These are phyloP conservation scores for Scenedesmus sp. DNA, from an alignment of 163 green algal genomes.

Conservation along the genomic window DNA sequence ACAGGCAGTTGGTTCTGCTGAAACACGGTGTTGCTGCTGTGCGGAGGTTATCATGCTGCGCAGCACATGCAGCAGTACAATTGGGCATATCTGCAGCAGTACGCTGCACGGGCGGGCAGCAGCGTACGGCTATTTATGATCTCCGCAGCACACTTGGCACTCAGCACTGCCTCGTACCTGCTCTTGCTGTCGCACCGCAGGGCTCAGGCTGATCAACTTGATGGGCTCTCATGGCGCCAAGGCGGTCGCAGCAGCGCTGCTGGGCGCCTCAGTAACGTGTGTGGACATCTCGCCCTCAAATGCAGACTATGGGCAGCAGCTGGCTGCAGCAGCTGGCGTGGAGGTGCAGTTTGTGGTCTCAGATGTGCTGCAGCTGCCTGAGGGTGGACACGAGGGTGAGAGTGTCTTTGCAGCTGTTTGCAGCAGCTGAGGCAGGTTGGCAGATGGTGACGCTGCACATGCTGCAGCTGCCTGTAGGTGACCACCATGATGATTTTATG, in stretches of 20 bases:
- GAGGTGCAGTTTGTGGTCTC: conserved; percentile 17
- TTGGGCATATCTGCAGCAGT: not conserved
- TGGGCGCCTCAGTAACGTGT: conserved; percentile 18
- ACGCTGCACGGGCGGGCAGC: not conserved
- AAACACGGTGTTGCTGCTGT: too few species aligned
- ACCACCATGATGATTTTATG: not conserved
- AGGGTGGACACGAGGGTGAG: not conserved
- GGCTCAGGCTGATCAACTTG: conserved; percentile 30
- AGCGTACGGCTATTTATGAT: too few species aligned
- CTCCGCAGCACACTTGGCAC: too few species aligned
- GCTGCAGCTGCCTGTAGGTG: not conserved
- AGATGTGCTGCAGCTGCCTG: conserved; percentile 44
- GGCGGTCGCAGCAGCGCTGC: conserved; percentile 28
- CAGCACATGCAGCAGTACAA: not conserved
- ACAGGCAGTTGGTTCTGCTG: too few species aligned
- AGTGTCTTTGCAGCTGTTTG: not conserved
- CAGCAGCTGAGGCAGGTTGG: not conserved
- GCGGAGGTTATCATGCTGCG: too few species aligned
- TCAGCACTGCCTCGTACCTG: not conserved
- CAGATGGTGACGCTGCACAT: not conserved
- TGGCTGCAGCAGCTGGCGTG: conserved; percentile 39
- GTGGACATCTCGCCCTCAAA: conserved; percentile 47
- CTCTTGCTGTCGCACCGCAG: not conserved
- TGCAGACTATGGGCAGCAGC: conserved; percentile 1
- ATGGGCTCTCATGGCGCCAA: conserved; percentile 52